Evolutionary conservation across 768 basidiomycete species (phyloP).

Genomic region (Tubosaeta sp.): DNA sequence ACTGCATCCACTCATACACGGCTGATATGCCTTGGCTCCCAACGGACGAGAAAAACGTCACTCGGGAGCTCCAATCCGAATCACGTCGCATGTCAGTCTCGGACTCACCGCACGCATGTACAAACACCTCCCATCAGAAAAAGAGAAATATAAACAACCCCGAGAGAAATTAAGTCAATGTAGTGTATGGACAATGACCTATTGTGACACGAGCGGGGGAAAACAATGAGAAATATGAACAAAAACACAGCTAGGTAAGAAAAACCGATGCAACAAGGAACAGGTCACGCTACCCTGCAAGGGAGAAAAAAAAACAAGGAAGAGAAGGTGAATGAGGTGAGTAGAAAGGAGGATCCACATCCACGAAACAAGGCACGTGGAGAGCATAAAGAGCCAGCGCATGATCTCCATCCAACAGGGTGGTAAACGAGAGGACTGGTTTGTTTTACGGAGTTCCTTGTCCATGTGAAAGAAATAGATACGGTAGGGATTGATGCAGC

Average conservation of each 20-base stretch:
- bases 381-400: constrained; percentile 3
- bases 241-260: not conserved
- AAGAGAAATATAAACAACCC: not conserved
- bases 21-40: no score
- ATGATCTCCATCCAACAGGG: constrained; percentile 7
- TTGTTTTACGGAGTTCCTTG: constrained; percentile 15
- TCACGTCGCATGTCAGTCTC: not conserved
- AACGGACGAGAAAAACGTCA: not conserved
- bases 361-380: not conserved
- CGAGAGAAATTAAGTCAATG: constrained; percentile 18
- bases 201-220: constrained; percentile 14
- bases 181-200: constrained; percentile 21
- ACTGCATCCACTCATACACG: no score
- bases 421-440: constrained; percentile 16
- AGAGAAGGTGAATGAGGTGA: not conserved
- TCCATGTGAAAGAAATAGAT: constrained; percentile 32
- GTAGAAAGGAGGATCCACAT: not conserved
- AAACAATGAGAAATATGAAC: not conserved
- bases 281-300: not conserved
- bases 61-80: not conserved
- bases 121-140: not conserved
- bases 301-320: not conserved
- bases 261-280: not conserved
- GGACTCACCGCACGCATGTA: not conserved
- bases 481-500: constrained; percentile 24